Percentiles rank a stretch among this genome's conserved stretches.
Evolutionary conservation across 2,329 filamentous ascomycete species (phyloP).

Genomic region (Microcera coccophila): DNA sequence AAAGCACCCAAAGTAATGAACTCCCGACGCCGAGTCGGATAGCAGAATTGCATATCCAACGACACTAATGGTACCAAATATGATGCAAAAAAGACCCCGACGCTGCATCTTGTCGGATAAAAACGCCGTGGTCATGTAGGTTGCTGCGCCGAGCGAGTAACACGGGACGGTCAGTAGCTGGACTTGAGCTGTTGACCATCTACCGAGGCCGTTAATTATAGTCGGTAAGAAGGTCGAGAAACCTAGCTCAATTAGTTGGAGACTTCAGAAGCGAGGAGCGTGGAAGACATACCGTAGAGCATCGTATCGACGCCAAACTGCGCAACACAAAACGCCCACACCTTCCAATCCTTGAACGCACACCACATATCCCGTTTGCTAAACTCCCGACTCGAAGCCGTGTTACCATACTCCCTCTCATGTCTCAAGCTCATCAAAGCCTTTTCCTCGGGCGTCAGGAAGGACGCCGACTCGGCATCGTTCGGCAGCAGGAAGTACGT

Average conservation of each 20-base stretch:
- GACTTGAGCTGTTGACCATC: constrained; percentile 60
- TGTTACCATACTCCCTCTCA: constrained; percentile 45
- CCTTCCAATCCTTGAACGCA: constrained; percentile 71
- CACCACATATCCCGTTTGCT: constrained; percentile 59
- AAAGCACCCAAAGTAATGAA: constrained; percentile 72
- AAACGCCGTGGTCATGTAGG: constrained; percentile 63
- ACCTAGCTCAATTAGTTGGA: constrained; percentile 39
- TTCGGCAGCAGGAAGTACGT: constrained; percentile 36
- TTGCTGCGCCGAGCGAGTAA: constrained; percentile 67
- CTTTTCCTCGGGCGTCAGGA: constrained; percentile 54
- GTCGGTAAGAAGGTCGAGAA: constrained; percentile 76
- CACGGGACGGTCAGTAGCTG: constrained; percentile 77
- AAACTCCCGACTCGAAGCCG: constrained; percentile 44
- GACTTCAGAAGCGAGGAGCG: background rate
- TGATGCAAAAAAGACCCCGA: constrained; percentile 60
- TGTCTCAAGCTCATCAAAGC: constrained; percentile 56
- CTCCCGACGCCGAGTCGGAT: constrained; percentile 54
- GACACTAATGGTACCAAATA: constrained; percentile 60
- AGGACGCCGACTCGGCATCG: constrained; percentile 52
- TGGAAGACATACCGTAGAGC: constrained; percentile 53
- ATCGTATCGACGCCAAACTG: constrained; percentile 74
- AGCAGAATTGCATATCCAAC: constrained; percentile 67
- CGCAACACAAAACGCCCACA: constrained; percentile 64
- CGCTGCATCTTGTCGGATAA: constrained; percentile 65
- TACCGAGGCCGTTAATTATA: constrained; percentile 67